Evolutionary conservation across 2,329 filamentous ascomycete species (phyloP).

Genomic region (Hymenoscyphus fraxineus): DNA sequence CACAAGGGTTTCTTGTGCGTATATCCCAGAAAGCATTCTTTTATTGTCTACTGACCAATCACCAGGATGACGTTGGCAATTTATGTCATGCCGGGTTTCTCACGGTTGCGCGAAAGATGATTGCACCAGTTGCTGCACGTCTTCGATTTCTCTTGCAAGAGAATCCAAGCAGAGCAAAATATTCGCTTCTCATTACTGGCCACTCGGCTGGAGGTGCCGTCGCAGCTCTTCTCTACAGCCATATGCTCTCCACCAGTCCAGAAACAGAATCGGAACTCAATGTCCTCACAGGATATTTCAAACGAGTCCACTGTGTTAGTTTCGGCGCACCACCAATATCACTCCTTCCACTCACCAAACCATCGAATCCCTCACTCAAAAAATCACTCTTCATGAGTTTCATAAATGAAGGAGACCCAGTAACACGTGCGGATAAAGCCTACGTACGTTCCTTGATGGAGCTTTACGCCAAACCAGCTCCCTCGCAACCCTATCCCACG

Average conservation of each 20-base stretch:
- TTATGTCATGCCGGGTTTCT: conserved; percentile 79
- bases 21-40: no score
- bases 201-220: conserved; percentile 85
- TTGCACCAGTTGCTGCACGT: conserved; percentile 66
- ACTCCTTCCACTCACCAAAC: conserved; percentile 63
- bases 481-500: conserved; percentile 13
- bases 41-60: conserved; percentile 8
- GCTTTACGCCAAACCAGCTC: conserved; percentile 58
- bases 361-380: conserved; percentile 44
- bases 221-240: conserved; percentile 72
- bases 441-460: conserved; percentile 72
- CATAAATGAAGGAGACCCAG: conserved; percentile 82
- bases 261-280: conserved; percentile 64
- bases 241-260: conserved; percentile 65
- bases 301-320: conserved; percentile 76
- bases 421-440: conserved; percentile 69
- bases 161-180: conserved; percentile 60
- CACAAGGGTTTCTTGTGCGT: conserved; percentile 60
- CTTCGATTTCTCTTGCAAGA: conserved; percentile 68
- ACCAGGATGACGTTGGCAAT: conserved; percentile 67
- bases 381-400: conserved; percentile 77
- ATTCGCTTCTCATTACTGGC: conserved; percentile 76
- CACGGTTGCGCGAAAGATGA: conserved; percentile 70
- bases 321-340: conserved; percentile 81
- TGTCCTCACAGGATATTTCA: conserved; percentile 65